A percentile compares a stretch with the other conserved stretches of the same genome.
Evolutionary conservation across 176 grass and related monocot species (phyloP).

Genomic region (Sorghum bicolor): Sorghum_bicolor_NCBIv3 NC_012876.2:14391001-14391500

Average conservation of each 20-base stretch:
- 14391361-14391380: slow-evolving; percentile 19
- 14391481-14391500: slow-evolving; percentile 13
- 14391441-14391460: background rate
- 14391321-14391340: background rate
- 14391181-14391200: background rate
- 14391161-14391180: background rate
- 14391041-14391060: slow-evolving; percentile 2
- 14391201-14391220: no score
- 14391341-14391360: background rate
- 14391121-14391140: background rate
- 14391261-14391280: background rate
- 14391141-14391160: background rate
- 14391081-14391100: background rate
- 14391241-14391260: background rate
- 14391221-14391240: no score
- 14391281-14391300: background rate
- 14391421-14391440: background rate
- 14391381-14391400: slow-evolving; percentile 20
- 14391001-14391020: background rate
- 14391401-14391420: slow-evolving; percentile 12
- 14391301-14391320: background rate
- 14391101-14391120: background rate
- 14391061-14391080: slow-evolving; percentile 18
- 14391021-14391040: background rate
- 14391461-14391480: slow-evolving; percentile 6